Base-by-base conservation (phyloP, 2,329 filamentous ascomycete genomes). In the Blumeriella jaapii region DNA sequence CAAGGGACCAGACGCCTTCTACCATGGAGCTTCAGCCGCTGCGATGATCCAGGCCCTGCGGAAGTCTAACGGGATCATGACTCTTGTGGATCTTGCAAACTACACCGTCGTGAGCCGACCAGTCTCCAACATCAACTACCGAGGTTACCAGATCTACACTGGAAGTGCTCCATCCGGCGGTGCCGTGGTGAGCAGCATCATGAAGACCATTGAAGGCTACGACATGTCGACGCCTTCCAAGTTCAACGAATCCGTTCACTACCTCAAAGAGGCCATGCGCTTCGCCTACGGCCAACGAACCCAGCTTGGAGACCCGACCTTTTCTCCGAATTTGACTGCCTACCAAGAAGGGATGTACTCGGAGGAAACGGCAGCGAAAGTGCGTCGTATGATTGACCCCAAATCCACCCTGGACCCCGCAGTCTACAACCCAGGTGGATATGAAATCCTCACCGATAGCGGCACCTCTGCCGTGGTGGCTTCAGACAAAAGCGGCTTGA, bases 41-140 rank as follows among this genome's bases (percentile, higher is more conserved):
- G 72, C 78, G 1, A 87, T 79, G 37, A 77, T 95, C 49, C 61
- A 70, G 11, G 70, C 76, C 0, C 59, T 94, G 12, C 74, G 77
- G 49, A 62, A 65, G 0, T 60, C 65, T 2, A 84, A 87, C 46
- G 89, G 89, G n/a, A 89, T 74, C 8, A 86, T 95, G 78, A 87
- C 83, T 0, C 54, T 91, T 1, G 68, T 75, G 0, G 89, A 96
- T 58, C 62, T 95, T 18, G 65, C 66, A 39, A 71, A 76, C 45
- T 96, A 95, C 61, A 68, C 68, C 1, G 63, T 82, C n/a, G 63
- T 71, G 16, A 64, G 76, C 24, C 71, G 83, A 11, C 63, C 74
- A 11, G 67, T 79, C 2, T 64, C 78, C 2, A 67, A 68, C 45
- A 73, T 78, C 45, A 64, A 69, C 4, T 86, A 81, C 57, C 69